Evolutionary conservation across 202 grass and related monocot genomes (phyloP), one percentile per base, ranked within the genome.

Genomic region (Elaeis oleifera): DNA sequence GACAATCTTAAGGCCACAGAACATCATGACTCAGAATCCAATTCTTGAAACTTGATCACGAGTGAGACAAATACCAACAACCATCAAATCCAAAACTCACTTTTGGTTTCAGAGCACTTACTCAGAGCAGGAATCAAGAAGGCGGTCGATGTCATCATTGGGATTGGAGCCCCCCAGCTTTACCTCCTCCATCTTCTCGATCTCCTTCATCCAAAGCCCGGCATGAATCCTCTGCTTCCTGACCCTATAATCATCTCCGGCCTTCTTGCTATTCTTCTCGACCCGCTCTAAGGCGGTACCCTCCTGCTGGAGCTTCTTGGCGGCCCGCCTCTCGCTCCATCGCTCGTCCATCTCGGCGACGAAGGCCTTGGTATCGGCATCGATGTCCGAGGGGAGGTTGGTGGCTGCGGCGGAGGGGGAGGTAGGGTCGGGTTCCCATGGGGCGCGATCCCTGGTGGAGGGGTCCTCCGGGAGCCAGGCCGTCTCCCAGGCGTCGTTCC

Each of bases 401-500:
- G 51, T 59, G 9, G 67, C 83, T 8, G 81, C 72, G 71, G 81
- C 60, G 18, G 84, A 69, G 14, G 84, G 71, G 50, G 81, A 78
- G 74, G 74, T 70, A 53, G 52, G 39, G 60, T 50, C 49, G 25
- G 70, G 31, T 7, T 73, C 70, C 70, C 70, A 73, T 14, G 74
- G 84, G 3, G 91, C 78, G 16, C 61, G 53, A 18, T 44, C 49
- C 8, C 11, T 51, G 14, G 69, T 15, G 14, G 50, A 36, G 22
- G 61, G 62, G 68, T 97, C 81, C 32, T 89, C 77, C 2, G 84
- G 87, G 23, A 97, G 92, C 92, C 92, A 97, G 53, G 92, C 87
- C 1, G 82, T 89, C 77, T 97, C 92, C 92, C 87, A 97, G 22
- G 92, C 84, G 61, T 97, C 81, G 79, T 91, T 97, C 92, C 87